Evolutionary conservation across 495 filamentous ascomycete species (phyloP).

Genomic region (Chaetomium cochliodes): DNA sequence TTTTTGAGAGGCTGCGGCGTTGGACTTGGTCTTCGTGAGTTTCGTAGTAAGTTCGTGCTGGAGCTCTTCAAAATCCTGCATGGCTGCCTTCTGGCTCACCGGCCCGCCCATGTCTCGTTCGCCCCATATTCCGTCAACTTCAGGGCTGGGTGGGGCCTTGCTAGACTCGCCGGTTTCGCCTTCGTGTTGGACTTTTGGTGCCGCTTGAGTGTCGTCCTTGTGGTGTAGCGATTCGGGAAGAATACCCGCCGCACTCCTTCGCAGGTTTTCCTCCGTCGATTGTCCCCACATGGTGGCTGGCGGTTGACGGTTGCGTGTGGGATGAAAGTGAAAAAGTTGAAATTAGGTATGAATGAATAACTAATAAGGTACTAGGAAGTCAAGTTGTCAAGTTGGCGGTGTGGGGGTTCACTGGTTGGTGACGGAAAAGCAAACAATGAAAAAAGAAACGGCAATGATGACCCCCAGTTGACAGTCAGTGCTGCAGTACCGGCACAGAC

Average conservation of each 20-base stretch:
- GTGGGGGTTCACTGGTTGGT: neutral
- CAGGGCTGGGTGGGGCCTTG: conserved; percentile 19
- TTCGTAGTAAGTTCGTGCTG: conserved; percentile 60
- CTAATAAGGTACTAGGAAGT: no score
- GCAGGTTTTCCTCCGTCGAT: conserved; percentile 27
- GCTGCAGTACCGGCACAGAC: neutral
- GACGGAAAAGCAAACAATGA: neutral
- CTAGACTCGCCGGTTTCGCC: conserved; percentile 22
- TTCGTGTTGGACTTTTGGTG: neutral
- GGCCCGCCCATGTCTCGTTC: conserved; percentile 65
- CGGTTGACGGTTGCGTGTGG: neutral
- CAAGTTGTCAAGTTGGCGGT: neutral
- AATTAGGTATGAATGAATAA: neutral
- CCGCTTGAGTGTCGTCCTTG: conserved; percentile 22
- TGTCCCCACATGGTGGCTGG: conserved; percentile 20
- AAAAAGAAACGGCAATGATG: conserved; percentile 10
- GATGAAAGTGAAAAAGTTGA: neutral
- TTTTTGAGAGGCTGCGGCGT: conserved; percentile 20
- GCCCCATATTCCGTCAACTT: conserved; percentile 69
- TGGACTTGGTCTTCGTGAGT: conserved; percentile 19
- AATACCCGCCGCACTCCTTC: conserved; percentile 22
- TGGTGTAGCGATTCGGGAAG: conserved; percentile 31
- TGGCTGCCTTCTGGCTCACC: conserved; percentile 60
- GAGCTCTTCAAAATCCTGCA: conserved; percentile 71
- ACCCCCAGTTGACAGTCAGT: conserved; percentile 3